Percentiles rank a stretch among this genome's conserved stretches.
Conservation (phyloP, 352 stramenopile species). For the Peronospora destructor region DNA sequence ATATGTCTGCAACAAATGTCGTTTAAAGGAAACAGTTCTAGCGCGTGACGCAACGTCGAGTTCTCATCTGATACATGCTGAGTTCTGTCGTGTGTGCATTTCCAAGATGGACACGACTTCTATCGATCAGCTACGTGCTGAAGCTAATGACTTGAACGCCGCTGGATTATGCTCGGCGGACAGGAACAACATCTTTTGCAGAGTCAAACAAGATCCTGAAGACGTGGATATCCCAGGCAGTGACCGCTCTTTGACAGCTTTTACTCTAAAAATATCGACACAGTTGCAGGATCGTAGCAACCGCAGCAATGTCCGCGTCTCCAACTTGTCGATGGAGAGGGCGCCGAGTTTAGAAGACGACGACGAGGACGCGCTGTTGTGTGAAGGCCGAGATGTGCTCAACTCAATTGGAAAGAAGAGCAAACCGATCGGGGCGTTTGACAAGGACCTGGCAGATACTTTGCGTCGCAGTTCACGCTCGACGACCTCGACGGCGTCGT, state of each 20-base stretch:
- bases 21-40: slow-evolving; percentile 29
- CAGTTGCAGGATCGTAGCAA: slow-evolving; percentile 24
- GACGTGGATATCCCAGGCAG: slow-evolving; percentile 24
- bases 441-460: slow-evolving; percentile 22
- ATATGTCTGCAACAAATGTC: slow-evolving; percentile 33
- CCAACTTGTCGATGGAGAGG: slow-evolving; percentile 32
- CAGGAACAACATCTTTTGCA: slow-evolving; percentile 13
- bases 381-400: slow-evolving; percentile 28
- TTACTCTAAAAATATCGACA: slow-evolving; percentile 29
- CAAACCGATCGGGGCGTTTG: slow-evolving; percentile 11
- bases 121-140: slow-evolving; percentile 22
- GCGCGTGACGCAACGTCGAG: slow-evolving; percentile 14
- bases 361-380: slow-evolving; percentile 21
- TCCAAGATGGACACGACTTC: slow-evolving; percentile 25
- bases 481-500: slow-evolving; percentile 28
- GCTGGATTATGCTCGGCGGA: slow-evolving; percentile 4
- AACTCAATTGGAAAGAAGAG: slow-evolving; percentile 34
- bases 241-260: slow-evolving; percentile 25
- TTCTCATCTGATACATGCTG: slow-evolving; percentile 21
- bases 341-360: slow-evolving; percentile 28
- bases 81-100: slow-evolving; percentile 33
- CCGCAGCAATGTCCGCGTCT: slow-evolving; percentile 18
- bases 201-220: slow-evolving; percentile 13
- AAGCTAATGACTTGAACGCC: slow-evolving; percentile 8
- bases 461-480: slow-evolving; percentile 27